phyloP scores from a whole-genome alignment of 2,329 filamentous ascomycete genomes.

The Botryotinia calthae region DNA sequence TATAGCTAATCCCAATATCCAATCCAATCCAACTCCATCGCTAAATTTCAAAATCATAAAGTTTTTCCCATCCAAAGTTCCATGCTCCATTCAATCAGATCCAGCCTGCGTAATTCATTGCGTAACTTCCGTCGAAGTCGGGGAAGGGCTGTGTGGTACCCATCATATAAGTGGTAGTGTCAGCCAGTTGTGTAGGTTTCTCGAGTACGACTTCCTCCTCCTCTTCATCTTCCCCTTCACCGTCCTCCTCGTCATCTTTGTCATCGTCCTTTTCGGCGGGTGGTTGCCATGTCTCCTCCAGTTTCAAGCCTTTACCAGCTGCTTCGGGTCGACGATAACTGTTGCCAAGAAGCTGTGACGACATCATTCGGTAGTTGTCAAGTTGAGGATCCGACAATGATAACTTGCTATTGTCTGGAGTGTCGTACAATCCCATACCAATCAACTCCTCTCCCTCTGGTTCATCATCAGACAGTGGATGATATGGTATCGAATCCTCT shows the following conservation, averaged over 20 bases:
- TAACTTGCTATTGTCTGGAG: conserved; percentile 55
- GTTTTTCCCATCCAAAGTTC: conserved; percentile 17
- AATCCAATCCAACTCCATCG: conserved; percentile 17
- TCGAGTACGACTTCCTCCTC: conserved; percentile 19
- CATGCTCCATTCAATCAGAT: conserved; percentile 17
- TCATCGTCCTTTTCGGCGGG: conserved; percentile 59
- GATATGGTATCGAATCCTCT: conserved; percentile 51
- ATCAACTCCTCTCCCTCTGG: conserved; percentile 67
- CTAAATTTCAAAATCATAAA: conserved; percentile 12
- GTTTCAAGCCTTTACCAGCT: conserved; percentile 70
- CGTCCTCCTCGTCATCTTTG: conserved; percentile 47
- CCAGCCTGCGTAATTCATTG: conserved; percentile 17
- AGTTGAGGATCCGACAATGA: conserved; percentile 46
- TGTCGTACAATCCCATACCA: conserved; percentile 80
- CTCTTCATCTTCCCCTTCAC: conserved; percentile 34
- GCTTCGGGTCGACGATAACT: conserved; percentile 47
- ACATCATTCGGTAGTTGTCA: conserved; percentile 52
- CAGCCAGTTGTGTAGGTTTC: neutral
- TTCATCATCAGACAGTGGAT: conserved; percentile 53
- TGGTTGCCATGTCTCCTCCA: conserved; percentile 77
- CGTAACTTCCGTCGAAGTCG: conserved; percentile 3
- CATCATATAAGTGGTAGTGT: conserved; percentile 1
- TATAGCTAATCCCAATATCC: conserved; percentile 17
- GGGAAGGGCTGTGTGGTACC: conserved; percentile 12
- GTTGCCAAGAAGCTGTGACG: conserved; percentile 54